A percentile compares a stretch with the other conserved stretches of the same genome.
Evolutionary conservation across 2,329 filamentous ascomycete species (phyloP).

Genomic region (Aspergillus texensis): DNA sequence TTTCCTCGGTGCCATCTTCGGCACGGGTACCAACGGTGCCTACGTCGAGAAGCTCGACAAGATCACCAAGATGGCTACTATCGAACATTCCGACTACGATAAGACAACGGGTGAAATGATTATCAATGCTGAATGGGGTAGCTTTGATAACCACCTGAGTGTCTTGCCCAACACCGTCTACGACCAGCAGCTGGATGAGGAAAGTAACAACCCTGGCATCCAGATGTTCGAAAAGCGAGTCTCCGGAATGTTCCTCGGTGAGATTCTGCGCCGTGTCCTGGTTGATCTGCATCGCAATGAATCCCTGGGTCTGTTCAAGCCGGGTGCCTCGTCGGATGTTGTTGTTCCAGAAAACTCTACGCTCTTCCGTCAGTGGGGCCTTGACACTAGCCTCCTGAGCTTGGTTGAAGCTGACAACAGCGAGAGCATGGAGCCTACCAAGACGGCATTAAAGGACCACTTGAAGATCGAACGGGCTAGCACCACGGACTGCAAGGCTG

Average conservation of each 20-base stretch:
- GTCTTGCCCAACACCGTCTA: constrained; percentile 85
- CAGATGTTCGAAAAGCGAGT: constrained; percentile 99
- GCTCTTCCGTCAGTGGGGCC: constrained; percentile 79
- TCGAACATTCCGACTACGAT: constrained; percentile 66
- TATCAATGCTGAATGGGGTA: constrained; percentile 97
- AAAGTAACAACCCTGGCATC: constrained; percentile 86
- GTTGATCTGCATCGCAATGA: constrained; percentile 71
- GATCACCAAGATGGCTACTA: constrained; percentile 71
- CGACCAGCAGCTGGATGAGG: constrained; percentile 75
- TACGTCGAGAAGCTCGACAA: constrained; percentile 91
- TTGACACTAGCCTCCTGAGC: constrained; percentile 89
- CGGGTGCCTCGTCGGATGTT: constrained; percentile 74
- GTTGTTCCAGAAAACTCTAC: constrained; percentile 66
- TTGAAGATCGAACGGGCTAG: constrained; percentile 76
- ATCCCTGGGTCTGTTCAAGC: constrained; percentile 71
- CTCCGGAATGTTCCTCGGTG: constrained; percentile 96
- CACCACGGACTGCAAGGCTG: constrained; percentile 81
- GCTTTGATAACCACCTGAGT: constrained; percentile 91
- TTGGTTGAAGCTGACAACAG: constrained; percentile 80
- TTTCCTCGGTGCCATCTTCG: constrained; percentile 93
- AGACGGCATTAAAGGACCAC: constrained; percentile 75
- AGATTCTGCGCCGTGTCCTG: constrained; percentile 81
- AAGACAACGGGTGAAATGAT: constrained; percentile 89
- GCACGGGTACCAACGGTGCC: constrained; percentile 94
- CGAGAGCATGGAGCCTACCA: constrained; percentile 69